Evolutionary conservation across 2,329 filamentous ascomycete species (phyloP).

Genomic region (Pyrenochaeta sp.): DNA sequence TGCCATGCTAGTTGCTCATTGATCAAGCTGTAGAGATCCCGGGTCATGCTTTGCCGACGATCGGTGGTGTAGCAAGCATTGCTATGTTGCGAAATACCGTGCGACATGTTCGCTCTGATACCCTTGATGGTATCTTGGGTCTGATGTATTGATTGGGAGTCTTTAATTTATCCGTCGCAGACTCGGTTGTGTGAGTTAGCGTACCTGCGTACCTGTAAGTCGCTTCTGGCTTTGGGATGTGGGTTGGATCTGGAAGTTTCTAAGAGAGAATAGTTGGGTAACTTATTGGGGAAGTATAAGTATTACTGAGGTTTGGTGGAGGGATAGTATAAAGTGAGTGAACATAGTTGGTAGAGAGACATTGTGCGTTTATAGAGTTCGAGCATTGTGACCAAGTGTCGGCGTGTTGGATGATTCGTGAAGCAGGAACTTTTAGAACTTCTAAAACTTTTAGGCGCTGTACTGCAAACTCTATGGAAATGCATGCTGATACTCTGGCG

Average conservation of each 20-base stretch:
- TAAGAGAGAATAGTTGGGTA: not conserved
- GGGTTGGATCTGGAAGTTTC: not conserved
- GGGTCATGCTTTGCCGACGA: not conserved
- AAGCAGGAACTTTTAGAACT: too few relatives aligned
- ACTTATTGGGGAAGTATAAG: not conserved
- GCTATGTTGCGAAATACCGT: slow-evolving; percentile 2
- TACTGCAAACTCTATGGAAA: not conserved
- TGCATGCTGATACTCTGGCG: not conserved
- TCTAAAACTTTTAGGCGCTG: not conserved
- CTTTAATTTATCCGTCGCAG: too few relatives aligned
- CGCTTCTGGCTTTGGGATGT: too few relatives aligned
- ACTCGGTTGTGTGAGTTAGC: too few relatives aligned
- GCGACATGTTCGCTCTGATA: not conserved
- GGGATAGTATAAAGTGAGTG: slow-evolving; percentile 5
- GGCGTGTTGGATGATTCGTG: not conserved
- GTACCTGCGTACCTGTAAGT: too few relatives aligned
- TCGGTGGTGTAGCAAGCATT: not conserved
- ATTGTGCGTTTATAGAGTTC: slow-evolving; percentile 6
- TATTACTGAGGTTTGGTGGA: not conserved
- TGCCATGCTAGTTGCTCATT: slow-evolving; percentile 30
- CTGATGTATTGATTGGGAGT: not conserved
- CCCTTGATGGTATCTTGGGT: not conserved
- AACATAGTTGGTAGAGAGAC: slow-evolving; percentile 13
- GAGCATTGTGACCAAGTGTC: slow-evolving; percentile 4
- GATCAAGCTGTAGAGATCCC: slow-evolving; percentile 25